Base-by-base conservation (phyloP, 1,284 basidiomycete species). In the Ceratobasidium sp. region DNA sequence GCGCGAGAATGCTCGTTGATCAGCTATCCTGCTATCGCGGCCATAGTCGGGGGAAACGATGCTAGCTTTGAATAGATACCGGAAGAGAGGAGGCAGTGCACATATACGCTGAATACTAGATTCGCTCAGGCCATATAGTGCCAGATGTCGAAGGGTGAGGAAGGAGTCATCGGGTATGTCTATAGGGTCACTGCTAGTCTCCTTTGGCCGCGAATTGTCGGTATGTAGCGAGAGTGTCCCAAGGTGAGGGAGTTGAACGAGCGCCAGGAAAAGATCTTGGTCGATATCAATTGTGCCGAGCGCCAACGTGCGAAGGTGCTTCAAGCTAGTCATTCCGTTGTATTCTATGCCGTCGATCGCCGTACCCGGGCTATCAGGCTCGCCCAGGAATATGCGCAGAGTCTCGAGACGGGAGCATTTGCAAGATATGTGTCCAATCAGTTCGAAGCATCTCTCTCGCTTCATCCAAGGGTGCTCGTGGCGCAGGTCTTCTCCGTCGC, bases 241-340 rank as follows among this genome's bases (percentile, higher is more conserved):
- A 7, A 70, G 68, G 23, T 30, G n/a, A 14, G 68, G 38, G 14
- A 70, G 68, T 6, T 23, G 68, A 3, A 54, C 68, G 30, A 70
- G 54, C 2, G 35, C 20, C 16, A 59, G 30, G 10, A 70, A 20
- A 33, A 46, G 23, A 18, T 70, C 54, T 41, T 57, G 54, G 30
- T 59, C 38, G 6, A 70, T 18, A 20, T 23, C 44, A 3, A 14
- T 18, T 44, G 10, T 7, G 23, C 52, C 55, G 48, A 55, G 38
- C 38, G 52, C 33, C 7, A 70, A 23, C 18, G 14, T 12, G 10
- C 30, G 30, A 23, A 70, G 54, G 3, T 27, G 38, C n/a, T 18
- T 46, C 35, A 70, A 44, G 1, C n/a, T 46, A 20, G 52, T n/a
- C 3, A 57, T 20, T 12, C 23, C n/a, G 7, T 2, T 20, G n/a